A percentile compares a stretch with the other conserved stretches of the same genome.
phyloP scores from a whole-genome alignment of 2,329 filamentous ascomycete species.

The Chaetomiaceae sp. region DNA sequence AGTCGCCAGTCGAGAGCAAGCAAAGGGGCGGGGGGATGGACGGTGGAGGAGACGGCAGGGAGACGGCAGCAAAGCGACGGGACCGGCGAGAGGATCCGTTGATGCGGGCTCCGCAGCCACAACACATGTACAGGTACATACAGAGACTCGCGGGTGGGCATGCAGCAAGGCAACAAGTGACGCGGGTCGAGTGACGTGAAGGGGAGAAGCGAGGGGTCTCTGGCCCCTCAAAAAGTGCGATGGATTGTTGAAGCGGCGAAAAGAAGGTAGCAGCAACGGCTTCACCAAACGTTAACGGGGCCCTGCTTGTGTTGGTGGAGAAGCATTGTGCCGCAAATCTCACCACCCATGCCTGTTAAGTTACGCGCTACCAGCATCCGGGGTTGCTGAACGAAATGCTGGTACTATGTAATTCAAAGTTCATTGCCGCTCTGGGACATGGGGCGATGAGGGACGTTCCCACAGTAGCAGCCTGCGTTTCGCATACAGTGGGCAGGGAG shows the following conservation, averaged over 20 bases:
- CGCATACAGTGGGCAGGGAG: constrained; percentile 3
- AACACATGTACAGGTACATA: neutral
- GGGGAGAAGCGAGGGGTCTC: constrained; percentile 3
- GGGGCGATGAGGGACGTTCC: neutral
- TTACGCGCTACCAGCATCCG: constrained; percentile 5
- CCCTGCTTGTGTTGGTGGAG: constrained; percentile 10
- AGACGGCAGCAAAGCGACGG: constrained; percentile 8
- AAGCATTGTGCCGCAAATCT: constrained; percentile 13
- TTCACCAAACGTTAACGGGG: no score
- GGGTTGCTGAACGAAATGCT: constrained; percentile 3
- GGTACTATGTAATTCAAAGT: neutral
- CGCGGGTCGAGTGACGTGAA: constrained; percentile 11
- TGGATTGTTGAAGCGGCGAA: constrained; percentile 15
- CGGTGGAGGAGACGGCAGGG: constrained; percentile 1
- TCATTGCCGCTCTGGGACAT: neutral
- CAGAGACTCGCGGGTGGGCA: neutral
- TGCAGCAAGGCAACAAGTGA: constrained; percentile 8
- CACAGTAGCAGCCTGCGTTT: neutral
- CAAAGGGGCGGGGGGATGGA: constrained; percentile 5
- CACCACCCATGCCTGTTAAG: constrained; percentile 13
- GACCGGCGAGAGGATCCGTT: constrained; percentile 7
- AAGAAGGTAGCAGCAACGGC: constrained; percentile 7
- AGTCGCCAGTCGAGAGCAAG: constrained; percentile 8
- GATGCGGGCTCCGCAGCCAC: constrained; percentile 16
- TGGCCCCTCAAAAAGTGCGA: constrained; percentile 9